phyloP scores from a whole-genome alignment of 768 basidiomycete species.

The Boletus coccyginus region DNA sequence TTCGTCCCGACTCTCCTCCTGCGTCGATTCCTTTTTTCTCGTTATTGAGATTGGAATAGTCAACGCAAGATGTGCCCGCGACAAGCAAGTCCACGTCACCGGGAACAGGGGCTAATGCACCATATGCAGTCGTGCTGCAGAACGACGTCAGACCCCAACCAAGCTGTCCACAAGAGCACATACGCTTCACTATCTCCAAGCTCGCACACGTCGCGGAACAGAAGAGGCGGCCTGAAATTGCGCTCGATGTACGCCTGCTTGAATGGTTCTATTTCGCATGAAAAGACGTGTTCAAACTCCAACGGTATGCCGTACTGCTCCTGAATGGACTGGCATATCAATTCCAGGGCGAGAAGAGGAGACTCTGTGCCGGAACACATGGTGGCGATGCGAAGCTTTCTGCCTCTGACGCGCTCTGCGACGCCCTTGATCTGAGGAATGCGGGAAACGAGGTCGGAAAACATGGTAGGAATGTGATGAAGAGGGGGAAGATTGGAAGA shows the following conservation, averaged over 20 bases:
- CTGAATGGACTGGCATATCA: constrained; percentile 74
- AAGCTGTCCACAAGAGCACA: constrained; percentile 25
- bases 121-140: constrained; percentile 86
- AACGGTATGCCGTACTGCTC: constrained; percentile 64
- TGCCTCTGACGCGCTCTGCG: constrained; percentile 64
- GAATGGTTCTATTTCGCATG: constrained; percentile 96
- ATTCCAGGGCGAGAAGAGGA: constrained; percentile 83
- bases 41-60: constrained; percentile 95
- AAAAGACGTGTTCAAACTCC: constrained; percentile 89
- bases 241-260: constrained; percentile 97
- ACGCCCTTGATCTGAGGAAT: constrained; percentile 66
- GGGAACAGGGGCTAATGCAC: constrained; percentile 79
- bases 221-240: constrained; percentile 88
- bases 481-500: constrained; percentile 76
- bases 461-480: constrained; percentile 66
- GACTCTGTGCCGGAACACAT: constrained; percentile 99
- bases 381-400: constrained; percentile 89
- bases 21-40: constrained; percentile 87
- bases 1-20: constrained; percentile 89
- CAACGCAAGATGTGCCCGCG: constrained; percentile 95
- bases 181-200: constrained; percentile 77
- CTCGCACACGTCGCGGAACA: constrained; percentile 94
- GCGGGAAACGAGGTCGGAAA: constrained; percentile 67
- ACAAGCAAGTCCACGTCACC: constrained; percentile 88
- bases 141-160: constrained; percentile 1